These are phyloP conservation scores for Spergularia marina DNA, from an alignment of 148 eudicot genomes.

Conservation along the genomic window DNA sequence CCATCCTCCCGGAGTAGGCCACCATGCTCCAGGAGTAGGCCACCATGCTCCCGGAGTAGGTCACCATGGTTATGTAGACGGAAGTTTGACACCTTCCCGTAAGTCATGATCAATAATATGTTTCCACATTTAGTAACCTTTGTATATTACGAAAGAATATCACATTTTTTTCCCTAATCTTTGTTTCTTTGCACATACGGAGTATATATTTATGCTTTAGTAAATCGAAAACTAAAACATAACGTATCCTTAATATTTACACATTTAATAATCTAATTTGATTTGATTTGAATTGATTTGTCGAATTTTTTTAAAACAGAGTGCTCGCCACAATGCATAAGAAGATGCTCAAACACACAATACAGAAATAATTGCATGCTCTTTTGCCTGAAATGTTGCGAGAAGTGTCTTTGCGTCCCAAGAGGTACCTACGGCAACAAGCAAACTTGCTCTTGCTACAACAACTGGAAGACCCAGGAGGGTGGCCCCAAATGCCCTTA, in stretches of 20 bases:
- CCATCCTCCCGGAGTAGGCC: no score
- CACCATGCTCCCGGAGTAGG: no score
- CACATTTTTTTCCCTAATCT: background rate
- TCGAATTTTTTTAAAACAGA: slow-evolving; percentile 25
- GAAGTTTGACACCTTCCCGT: slow-evolving; percentile 18
- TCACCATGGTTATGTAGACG: background rate
- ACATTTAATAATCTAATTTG: background rate
- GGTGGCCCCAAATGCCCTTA: slow-evolving; percentile 66
- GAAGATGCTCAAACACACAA: slow-evolving; percentile 22
- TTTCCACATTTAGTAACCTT: background rate
- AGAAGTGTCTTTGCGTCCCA: slow-evolving; percentile 49
- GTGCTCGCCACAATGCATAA: slow-evolving; percentile 23
- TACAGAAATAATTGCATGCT: slow-evolving; percentile 38
- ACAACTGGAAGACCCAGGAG: slow-evolving; percentile 59
- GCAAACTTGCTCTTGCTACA: slow-evolving; percentile 48
- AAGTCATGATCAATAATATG: background rate
- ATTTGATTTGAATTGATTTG: background rate
- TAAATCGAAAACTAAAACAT: background rate
- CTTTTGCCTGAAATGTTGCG: slow-evolving; percentile 46
- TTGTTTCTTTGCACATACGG: no score
- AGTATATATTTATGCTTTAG: no score
- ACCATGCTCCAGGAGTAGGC: background rate
- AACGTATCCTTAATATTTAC: background rate
- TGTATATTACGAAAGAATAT: background rate
- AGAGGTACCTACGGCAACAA: slow-evolving; percentile 47